Evolutionary conservation across 768 basidiomycete species (phyloP), one percentile per base, ranked within the genome.

Genomic region (Nevesoporus exiguus): DNA sequence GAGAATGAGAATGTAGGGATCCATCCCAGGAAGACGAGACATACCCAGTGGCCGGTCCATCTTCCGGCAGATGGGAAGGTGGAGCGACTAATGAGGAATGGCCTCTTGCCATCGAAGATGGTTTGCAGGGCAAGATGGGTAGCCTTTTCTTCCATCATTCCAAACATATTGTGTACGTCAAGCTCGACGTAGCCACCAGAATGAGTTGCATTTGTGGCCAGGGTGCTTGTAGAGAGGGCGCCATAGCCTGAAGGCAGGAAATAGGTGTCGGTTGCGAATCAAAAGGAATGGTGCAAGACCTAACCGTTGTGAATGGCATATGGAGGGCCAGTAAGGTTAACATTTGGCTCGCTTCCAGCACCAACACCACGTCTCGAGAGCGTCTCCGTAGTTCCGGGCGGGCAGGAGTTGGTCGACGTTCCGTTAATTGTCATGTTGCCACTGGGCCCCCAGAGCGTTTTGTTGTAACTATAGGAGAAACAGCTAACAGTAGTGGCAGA

Each of bases 371-470:
- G 76, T 62, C 66, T 79, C 4, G 56, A 54, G 24, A 79, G 51
- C 6, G 36, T 15, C 9, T 50, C 37, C 8, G 17, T 53, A 40
- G 25, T 66, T 13, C 30, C 57, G 57, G 54, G 50, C 31, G 52
- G 51, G 25, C 73, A 72, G 11, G 61, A 69, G 56, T 78, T 84
- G 6, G 86, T 89, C 39, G 78, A 69, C 3, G 74, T 80, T 7
- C 85, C 86, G 49, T 86, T 84, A 57, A 88, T 77, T 13, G 84
- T 87, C 66, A 90, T 80, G 61, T 90, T 90, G 5, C 88, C 88
- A 57, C 85, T 87, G 0, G 81, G 79, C 14, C 86, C 87, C 61
- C 76, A 88, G 14, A 80, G 61, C 0, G 80, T 76, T 19, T 76
- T 60, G 60, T 89, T 78, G 63, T 90, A 90, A 40, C 86, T 87